Percentiles rank a stretch among this genome's conserved stretches.
These are phyloP conservation scores for Ganoderma multipileum DNA, from an alignment of 1,284 basidiomycete species.

Conservation along the genomic window DNA sequence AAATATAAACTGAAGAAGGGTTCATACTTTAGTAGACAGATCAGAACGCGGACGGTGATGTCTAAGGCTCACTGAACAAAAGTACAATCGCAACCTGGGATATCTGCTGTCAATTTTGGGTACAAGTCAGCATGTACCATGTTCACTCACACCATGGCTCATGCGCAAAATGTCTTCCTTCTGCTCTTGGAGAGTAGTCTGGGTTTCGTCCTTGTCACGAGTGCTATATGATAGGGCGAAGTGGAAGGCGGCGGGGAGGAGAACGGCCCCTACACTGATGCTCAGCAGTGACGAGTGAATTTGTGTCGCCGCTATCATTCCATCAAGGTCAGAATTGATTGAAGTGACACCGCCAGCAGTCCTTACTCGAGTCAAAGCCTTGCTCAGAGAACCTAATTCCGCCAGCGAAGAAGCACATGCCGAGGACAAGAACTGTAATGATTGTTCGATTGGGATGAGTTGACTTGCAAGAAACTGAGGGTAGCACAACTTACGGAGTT, in stretches of 20 bases:
- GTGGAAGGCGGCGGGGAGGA: slow-evolving; percentile 82
- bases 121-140: not conserved
- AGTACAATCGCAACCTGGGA: slow-evolving; percentile 71
- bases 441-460: not conserved
- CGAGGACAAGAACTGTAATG: slow-evolving; percentile 55
- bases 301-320: slow-evolving; percentile 69
- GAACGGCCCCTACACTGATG: slow-evolving; percentile 79
- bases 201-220: slow-evolving; percentile 30
- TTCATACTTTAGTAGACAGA: not conserved
- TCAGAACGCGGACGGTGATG: not conserved
- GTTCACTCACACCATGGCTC: slow-evolving; percentile 79
- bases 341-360: not conserved
- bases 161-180: slow-evolving; percentile 73
- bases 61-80: slow-evolving; percentile 60
- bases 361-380: slow-evolving; percentile 74
- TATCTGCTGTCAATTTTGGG: not conserved
- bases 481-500: slow-evolving; percentile 59
- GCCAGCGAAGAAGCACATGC: slow-evolving; percentile 85
- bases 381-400: slow-evolving; percentile 82
- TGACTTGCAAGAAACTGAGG: not conserved
- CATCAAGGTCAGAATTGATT: not conserved
- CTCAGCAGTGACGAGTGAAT: slow-evolving; percentile 85
- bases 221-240: slow-evolving; percentile 56
- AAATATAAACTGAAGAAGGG: slow-evolving; percentile 61
- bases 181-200: slow-evolving; percentile 39